Evolutionary conservation across 768 basidiomycete species (phyloP), one percentile per base, ranked within the genome.

Genomic region (Lactifluus subvellereus): DNA sequence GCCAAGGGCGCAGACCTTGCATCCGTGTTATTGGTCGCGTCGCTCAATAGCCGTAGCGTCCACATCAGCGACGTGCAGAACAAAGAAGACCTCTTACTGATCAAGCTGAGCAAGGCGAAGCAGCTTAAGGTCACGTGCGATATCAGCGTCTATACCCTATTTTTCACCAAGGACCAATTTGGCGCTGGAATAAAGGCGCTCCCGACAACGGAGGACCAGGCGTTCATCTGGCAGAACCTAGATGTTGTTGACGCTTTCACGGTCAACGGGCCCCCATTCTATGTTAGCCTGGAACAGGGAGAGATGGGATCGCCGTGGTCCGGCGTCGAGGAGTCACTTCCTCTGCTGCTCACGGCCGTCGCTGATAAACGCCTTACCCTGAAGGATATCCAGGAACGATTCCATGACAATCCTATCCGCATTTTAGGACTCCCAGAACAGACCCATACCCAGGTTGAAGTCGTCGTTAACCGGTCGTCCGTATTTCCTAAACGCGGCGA

Each of bases 91-190:
- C 78, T 99, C 53, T 79, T 89, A 35, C 77, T 99, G 61, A 98
- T 99, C 72, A 87, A 89, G 2, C 80, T 99, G 43, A 94, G 93
- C 82, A 99, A 99, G 77, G 87, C 88, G 47, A 95, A 94, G 77
- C 80, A 89, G 13, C 83, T 98, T 69, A 89, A 91, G 70, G 96
- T 98, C 54, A 98, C 96, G 3, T 98, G 96, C 74, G 97, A 99
- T 69, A 92, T 97, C 37, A 87, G 94, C 14, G 82, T 98, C 54
- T 98, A 89, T 74, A 83, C 91, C 18, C 77, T 99, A 57, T 98
- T 97, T 83, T 95, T 92, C 78, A 84, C 82, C 2, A 79, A 77
- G 50, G 88, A 88, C 58, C 80, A 91, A 63, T 95, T 84, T 77
- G 86, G 88, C 1, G 18, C 47, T 4, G 20, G 51, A 11, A 77